Conservation (phyloP, 495 filamentous ascomycete genomes). For the Clohesyomyces aquaticus region DNA sequence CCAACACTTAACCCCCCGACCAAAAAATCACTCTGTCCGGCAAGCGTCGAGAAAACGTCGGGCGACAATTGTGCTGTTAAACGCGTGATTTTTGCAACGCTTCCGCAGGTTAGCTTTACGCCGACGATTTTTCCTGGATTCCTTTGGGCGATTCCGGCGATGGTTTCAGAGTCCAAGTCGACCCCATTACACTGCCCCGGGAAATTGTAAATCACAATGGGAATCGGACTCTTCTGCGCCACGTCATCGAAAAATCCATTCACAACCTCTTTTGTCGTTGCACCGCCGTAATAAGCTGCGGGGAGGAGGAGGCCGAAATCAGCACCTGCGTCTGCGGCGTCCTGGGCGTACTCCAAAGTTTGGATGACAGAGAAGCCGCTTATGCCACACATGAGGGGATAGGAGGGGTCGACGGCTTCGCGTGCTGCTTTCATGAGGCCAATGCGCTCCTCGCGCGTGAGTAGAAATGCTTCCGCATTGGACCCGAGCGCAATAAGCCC, state of each 20-base stretch:
- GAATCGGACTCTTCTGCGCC: constrained; percentile 55
- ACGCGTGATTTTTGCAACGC: constrained; percentile 67
- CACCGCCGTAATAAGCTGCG: constrained; percentile 26
- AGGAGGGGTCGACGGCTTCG: constrained; percentile 59
- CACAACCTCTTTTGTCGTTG: constrained; percentile 60
- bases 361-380: constrained; percentile 65
- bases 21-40: constrained; percentile 72
- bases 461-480: constrained; percentile 69
- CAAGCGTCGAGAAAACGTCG: constrained; percentile 64
- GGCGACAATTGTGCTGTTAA: constrained; percentile 58
- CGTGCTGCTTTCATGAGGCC: constrained; percentile 56
- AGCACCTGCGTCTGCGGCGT: constrained; percentile 62
- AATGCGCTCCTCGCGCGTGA: constrained; percentile 60
- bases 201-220: constrained; percentile 72
- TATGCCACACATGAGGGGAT: constrained; percentile 69
- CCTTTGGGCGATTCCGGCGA: constrained; percentile 55
- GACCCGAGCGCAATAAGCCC: constrained; percentile 68
- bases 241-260: constrained; percentile 65
- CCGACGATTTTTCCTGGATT: constrained; percentile 61
- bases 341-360: constrained; percentile 59
- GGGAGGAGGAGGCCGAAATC: constrained; percentile 63
- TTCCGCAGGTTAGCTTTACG: constrained; percentile 71
- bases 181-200: constrained; percentile 72
- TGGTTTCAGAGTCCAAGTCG: constrained; percentile 66
- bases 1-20: constrained; percentile 63